Evolutionary conservation across 345 rosid species (phyloP), one percentile per base, ranked within the genome.

Genomic region (Citrus glauca): DNA sequence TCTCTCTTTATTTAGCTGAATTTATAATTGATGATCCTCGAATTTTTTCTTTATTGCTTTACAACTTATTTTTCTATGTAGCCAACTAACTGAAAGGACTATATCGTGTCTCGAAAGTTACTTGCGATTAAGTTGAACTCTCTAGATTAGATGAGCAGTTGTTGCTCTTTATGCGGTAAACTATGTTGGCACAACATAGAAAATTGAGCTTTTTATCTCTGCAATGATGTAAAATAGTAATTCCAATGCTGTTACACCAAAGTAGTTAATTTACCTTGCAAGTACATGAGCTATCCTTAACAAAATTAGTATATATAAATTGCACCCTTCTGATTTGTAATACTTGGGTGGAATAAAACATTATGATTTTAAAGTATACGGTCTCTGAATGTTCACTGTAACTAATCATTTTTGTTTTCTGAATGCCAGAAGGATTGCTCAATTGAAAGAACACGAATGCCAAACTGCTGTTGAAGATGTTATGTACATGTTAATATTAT

Each of bases 401-500:
- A 77, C 61, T 5, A 75, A 62, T 53, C 13, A 25, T 17, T 48
- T 33, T 55, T 48, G 50, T 20, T 61, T 66, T 70, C 71, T 76
- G 65, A 71, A 74, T 81, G 20, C 37, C 87, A 96, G 98, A 88
- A 89, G 97, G 89, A 96, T 96, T 66, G 97, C 91, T 32, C 84
- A 85, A 73, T 86, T 92, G 63, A 94, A 92, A 80, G 94, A 90
- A 74, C 75, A 77, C 0, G 91, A 90, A 68, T 92, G 89, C 71
- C 88, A 85, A 87, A 82, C 80, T 69, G 93, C 93, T n/a, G 88
- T 93, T 45, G 88, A 92, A 83, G 99, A 96, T 83, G 89, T 96
- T 22, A 96, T 94, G 92, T 94, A 93, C 81, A 87, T 94, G 94
- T 74, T 90, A 66, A 84, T 96, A 75, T 83, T 96, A 75, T 91